Evolutionary conservation across 2,329 filamentous ascomycete species (phyloP).

Genomic region (Phaeosphaeria sp.): DNA sequence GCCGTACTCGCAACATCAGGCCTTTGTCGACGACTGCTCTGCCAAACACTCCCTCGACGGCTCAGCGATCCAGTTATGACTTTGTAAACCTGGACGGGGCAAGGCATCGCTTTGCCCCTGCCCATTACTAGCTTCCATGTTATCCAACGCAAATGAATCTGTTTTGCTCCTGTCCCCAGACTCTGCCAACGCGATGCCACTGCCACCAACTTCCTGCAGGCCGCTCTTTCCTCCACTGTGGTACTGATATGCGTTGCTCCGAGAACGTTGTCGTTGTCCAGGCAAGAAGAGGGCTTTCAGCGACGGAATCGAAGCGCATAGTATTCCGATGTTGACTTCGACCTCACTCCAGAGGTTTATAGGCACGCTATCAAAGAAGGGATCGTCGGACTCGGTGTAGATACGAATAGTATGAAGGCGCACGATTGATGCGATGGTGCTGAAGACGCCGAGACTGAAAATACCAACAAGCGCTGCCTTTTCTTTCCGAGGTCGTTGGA

Average conservation of each 20-base stretch:
- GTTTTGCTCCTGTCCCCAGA: not conserved
- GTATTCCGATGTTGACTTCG: constrained; percentile 87
- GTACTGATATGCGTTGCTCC: constrained; percentile 26
- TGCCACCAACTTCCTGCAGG: not conserved
- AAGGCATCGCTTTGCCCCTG: not conserved
- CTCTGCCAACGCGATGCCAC: not conserved
- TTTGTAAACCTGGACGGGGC: not conserved
- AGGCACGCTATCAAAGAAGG: constrained; percentile 75
- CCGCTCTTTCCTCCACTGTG: constrained; percentile 21
- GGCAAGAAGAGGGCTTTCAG: constrained; percentile 72
- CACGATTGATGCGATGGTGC: constrained; percentile 85
- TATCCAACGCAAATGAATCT: not conserved
- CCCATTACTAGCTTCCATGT: not conserved
- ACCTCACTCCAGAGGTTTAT: constrained; percentile 92
- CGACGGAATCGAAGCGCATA: constrained; percentile 86
- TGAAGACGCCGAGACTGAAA: constrained; percentile 84
- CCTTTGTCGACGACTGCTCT: not conserved
- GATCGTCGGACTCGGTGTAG: constrained; percentile 54
- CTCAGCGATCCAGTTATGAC: not conserved
- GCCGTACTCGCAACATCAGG: not conserved
- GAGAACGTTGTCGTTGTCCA: constrained; percentile 18
- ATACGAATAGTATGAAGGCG: constrained; percentile 50
- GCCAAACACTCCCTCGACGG: not conserved
- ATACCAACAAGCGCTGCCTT: constrained; percentile 85
- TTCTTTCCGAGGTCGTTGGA: constrained; percentile 80